Percentiles rank a stretch among this genome's conserved stretches.
Conservation (phyloP, 768 basidiomycete species). For the Panaeolus papilionaceus region DNA sequence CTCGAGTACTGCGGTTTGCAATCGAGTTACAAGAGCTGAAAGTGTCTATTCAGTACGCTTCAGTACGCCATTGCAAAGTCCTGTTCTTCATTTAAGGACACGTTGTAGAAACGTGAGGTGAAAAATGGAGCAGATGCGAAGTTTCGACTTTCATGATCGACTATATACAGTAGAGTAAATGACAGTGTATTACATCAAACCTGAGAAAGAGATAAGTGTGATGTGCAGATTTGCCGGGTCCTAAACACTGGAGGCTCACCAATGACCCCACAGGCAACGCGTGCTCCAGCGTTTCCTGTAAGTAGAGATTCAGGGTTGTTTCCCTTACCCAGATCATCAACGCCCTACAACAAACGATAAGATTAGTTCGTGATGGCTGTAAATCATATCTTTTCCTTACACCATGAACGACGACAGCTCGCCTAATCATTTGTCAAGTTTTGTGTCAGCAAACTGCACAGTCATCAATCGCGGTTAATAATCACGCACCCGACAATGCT, state of each 20-base stretch:
- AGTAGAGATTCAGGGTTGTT: conserved; percentile 70
- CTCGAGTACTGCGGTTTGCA: neutral
- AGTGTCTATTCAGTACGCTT: too few relatives aligned
- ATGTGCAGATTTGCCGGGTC: neutral
- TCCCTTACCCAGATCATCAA: conserved; percentile 82
- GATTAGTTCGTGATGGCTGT: neutral
- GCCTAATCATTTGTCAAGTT: conserved; percentile 43
- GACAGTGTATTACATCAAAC: neutral
- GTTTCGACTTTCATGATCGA: too few relatives aligned
- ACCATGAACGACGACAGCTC: conserved; percentile 76
- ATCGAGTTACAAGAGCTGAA: neutral
- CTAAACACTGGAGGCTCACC: conserved; percentile 40
- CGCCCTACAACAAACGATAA: conserved; percentile 20
- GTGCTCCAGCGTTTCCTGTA: conserved; percentile 79
- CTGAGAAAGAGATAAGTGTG: neutral
- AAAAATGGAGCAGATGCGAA: neutral
- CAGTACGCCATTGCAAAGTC: neutral
- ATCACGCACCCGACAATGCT: conserved; percentile 69
- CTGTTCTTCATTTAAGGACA: conserved; percentile 4
- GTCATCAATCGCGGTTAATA: neutral
- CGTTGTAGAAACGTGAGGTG: neutral
- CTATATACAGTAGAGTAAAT: too few relatives aligned
- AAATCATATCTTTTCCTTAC: conserved; percentile 21
- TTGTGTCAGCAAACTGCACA: neutral
- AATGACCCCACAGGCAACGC: conserved; percentile 85